phyloP scores from a whole-genome alignment of 495 filamentous ascomycete genomes.

The Staphylotrichum longicolle region DNA sequence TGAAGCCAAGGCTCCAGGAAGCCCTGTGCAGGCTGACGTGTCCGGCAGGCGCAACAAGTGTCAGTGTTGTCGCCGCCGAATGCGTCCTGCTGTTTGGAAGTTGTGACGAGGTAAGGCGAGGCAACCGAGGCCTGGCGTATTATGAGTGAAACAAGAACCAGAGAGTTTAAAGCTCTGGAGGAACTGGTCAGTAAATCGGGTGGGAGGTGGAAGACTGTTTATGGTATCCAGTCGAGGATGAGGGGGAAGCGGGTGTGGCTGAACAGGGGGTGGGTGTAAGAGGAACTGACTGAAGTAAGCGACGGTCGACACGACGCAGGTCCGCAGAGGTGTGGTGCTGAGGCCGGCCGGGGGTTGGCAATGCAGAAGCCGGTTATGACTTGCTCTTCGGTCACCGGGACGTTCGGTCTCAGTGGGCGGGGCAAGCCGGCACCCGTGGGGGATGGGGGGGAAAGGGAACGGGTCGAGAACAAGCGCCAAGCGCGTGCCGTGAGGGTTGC shows the following conservation, averaged over 20 bases:
- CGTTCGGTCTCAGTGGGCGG: slow-evolving; percentile 15
- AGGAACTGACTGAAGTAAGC: slow-evolving; percentile 13
- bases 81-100: background rate
- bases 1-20: background rate
- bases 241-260: background rate
- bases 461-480: slow-evolving; percentile 19
- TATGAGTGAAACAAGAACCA: background rate
- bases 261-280: slow-evolving; percentile 10
- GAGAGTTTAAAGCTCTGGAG: background rate
- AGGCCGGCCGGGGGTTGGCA: slow-evolving; percentile 4
- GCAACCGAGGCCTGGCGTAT: background rate
- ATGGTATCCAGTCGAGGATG: background rate
- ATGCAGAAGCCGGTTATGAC: slow-evolving; percentile 2
- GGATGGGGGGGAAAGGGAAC: background rate
- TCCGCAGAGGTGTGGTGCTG: slow-evolving; percentile 3
- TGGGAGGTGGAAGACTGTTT: background rate
- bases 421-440: slow-evolving; percentile 12
- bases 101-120: background rate
- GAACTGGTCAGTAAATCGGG: background rate
- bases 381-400: slow-evolving; percentile 1
- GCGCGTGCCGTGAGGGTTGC: slow-evolving; percentile 7
- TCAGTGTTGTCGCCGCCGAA: background rate
- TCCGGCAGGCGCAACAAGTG: background rate
- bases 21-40: background rate
- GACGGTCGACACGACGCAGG: slow-evolving; percentile 6